Percentiles rank a stretch among this genome's conserved stretches.
These are phyloP conservation scores for Papiliotrema fonsecae DNA, from an alignment of 1,284 basidiomycete species.

Conservation along the genomic window DNA sequence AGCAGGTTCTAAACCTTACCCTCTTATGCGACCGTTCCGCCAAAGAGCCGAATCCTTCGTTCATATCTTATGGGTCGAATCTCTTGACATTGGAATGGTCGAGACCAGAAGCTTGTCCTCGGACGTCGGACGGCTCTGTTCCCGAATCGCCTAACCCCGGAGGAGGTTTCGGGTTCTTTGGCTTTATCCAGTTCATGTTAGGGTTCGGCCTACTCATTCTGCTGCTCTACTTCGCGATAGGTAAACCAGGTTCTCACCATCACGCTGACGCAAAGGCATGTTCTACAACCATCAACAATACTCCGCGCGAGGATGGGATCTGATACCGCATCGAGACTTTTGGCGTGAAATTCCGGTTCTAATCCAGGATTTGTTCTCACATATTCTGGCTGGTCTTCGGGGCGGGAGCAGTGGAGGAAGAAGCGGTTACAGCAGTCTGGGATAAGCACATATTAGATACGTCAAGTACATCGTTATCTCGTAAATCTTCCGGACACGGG, in stretches of 20 bases:
- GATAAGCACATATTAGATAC: conserved; percentile 18
- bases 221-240: conserved; percentile 45
- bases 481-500: background rate
- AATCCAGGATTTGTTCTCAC: conserved; percentile 36
- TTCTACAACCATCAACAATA: conserved; percentile 50
- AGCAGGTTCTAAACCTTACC: conserved; percentile 39
- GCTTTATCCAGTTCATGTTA: conserved; percentile 44
- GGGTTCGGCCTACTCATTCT: conserved; percentile 26
- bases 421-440: conserved; percentile 41
- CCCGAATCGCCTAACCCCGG: conserved; percentile 10
- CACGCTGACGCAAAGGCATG: conserved; percentile 27
- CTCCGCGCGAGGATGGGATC: conserved; percentile 46
- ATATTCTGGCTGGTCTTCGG: conserved; percentile 37
- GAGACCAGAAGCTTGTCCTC: conserved; percentile 41
- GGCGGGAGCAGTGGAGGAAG: conserved; percentile 24
- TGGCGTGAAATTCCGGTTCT: conserved; percentile 47
- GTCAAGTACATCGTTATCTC: background rate
- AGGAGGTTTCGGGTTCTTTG: conserved; percentile 30
- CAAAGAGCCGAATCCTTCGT: conserved; percentile 22
- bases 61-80: conserved; percentile 36
- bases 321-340: conserved; percentile 48
- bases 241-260: conserved; percentile 8
- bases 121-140: conserved; percentile 9
- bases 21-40: conserved; percentile 29
- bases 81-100: conserved; percentile 38